Evolutionary conservation across 257 asterid species (phyloP).

Genomic region (Fraxinus quadrangulata): DNA sequence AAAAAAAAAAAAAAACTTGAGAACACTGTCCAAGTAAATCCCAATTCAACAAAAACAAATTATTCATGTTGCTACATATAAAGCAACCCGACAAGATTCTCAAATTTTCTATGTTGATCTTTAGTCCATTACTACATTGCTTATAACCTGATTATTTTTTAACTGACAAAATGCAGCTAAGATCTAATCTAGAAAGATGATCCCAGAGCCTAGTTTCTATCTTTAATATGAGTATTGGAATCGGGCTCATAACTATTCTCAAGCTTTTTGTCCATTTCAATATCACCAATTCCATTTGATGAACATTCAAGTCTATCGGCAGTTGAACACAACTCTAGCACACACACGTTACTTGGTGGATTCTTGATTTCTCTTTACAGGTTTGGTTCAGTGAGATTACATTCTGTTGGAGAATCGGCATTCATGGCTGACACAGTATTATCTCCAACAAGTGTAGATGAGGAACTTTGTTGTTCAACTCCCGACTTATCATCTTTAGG

Average conservation of each 20-base stretch:
- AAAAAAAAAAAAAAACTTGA: neutral
- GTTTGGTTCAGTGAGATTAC: slow-evolving; percentile 12
- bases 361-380: neutral
- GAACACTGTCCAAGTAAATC: neutral
- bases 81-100: neutral
- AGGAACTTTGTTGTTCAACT: slow-evolving; percentile 24
- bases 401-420: slow-evolving; percentile 18
- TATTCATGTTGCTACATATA: neutral
- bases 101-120: neutral
- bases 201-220: neutral
- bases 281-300: slow-evolving; percentile 23
- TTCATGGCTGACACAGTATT: slow-evolving; percentile 23
- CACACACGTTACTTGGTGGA: neutral
- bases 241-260: neutral
- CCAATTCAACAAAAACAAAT: neutral
- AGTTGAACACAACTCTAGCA: neutral
- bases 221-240: no score
- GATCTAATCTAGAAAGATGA: neutral
- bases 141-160: neutral
- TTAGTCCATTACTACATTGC: neutral
- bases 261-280: slow-evolving; percentile 18
- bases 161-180: neutral
- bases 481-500: slow-evolving; percentile 30
- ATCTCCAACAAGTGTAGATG: slow-evolving; percentile 19
- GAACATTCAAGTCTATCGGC: neutral